phyloP scores from a whole-genome alignment of 169 alveolate species.

The Cryptosporidium ubiquitum region DNA sequence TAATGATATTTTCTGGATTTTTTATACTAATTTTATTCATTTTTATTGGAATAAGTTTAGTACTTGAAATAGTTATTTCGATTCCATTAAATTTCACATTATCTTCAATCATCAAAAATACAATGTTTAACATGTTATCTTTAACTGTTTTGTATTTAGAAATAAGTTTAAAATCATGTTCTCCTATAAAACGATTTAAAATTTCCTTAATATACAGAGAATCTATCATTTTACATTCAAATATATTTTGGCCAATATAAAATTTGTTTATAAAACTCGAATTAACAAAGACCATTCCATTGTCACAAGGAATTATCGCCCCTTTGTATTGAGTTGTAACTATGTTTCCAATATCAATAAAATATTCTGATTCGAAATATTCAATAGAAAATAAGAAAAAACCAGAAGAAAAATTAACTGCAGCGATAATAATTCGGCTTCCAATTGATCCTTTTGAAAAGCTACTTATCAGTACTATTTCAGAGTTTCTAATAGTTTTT shows the following conservation, averaged over 20 bases:
- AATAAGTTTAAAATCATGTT: neutral
- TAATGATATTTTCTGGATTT: neutral
- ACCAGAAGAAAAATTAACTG: conserved; percentile 14
- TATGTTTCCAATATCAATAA: conserved; percentile 7
- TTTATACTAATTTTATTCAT: neutral
- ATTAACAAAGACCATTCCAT: neutral
- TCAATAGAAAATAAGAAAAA: conserved; percentile 18
- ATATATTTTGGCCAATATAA: neutral
- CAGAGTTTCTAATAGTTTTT: conserved; percentile 5
- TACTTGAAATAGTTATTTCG: conserved; percentile 29
- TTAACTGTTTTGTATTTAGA: neutral
- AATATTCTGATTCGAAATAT: neutral
- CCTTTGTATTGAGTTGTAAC: neutral
- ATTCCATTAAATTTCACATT: neutral
- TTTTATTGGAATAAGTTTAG: conserved; percentile 10
- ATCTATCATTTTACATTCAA: neutral
- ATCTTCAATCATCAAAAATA: neutral
- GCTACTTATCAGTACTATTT: neutral
- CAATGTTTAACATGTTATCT: neutral
- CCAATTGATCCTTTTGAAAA: neutral
- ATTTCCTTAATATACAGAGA: neutral
- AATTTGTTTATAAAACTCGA: neutral
- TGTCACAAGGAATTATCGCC: neutral
- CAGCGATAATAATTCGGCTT: neutral
- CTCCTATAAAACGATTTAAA: neutral